A percentile compares a stretch with the other conserved stretches of the same genome.
Evolutionary conservation across 257 asterid species (phyloP).

Genomic region (Scutellaria minor): DNA sequence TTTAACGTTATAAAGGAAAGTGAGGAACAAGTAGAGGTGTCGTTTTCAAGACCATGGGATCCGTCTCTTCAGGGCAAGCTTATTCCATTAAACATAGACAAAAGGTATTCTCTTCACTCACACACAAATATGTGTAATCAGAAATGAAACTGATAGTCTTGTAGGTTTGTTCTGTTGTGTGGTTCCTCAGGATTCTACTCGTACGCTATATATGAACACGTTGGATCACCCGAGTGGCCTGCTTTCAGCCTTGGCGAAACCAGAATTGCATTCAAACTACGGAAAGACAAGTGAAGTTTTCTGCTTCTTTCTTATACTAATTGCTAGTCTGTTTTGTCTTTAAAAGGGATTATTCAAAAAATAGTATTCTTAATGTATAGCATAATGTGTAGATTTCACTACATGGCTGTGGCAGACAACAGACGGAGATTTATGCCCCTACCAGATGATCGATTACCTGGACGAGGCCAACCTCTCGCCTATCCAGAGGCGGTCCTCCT

Average conservation of each 20-base stretch:
- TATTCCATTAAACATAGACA: slow-evolving; percentile 73
- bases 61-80: slow-evolving; percentile 62
- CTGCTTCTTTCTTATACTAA: slow-evolving; percentile 2
- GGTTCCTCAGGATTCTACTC: slow-evolving; percentile 91
- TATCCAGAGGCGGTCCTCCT: slow-evolving; percentile 89
- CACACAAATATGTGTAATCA: not conserved
- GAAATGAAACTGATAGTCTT: slow-evolving; percentile 24
- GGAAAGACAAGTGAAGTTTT: slow-evolving; percentile 71
- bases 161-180: slow-evolving; percentile 78
- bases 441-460: slow-evolving; percentile 80
- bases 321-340: not conserved
- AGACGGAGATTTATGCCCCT: slow-evolving; percentile 77
- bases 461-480: slow-evolving; percentile 78
- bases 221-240: slow-evolving; percentile 87
- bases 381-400: slow-evolving; percentile 56
- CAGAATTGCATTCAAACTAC: slow-evolving; percentile 89
- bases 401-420: slow-evolving; percentile 85
- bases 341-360: not conserved
- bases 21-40: slow-evolving; percentile 78
- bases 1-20: slow-evolving; percentile 59
- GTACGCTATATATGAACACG: slow-evolving; percentile 84
- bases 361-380: not conserved
- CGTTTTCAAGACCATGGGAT: slow-evolving; percentile 81
- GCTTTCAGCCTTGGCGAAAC: slow-evolving; percentile 93
- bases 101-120: slow-evolving; percentile 52